Evolutionary conservation across 2,329 filamentous ascomycete species (phyloP).

Genomic region (Cordyceps farinosa): DNA sequence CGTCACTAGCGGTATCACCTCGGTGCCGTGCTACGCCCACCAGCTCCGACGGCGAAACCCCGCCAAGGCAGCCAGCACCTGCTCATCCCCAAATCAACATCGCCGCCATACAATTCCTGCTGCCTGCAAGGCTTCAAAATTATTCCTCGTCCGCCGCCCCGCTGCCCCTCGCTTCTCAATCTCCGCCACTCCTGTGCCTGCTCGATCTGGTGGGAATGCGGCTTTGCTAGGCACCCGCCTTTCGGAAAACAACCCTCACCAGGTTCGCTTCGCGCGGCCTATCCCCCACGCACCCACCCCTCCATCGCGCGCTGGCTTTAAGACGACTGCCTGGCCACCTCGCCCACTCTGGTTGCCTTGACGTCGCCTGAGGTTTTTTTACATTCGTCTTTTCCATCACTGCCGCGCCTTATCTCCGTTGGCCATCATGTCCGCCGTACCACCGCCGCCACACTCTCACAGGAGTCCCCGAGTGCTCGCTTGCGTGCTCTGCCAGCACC

Average conservation of each 20-base stretch:
- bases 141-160: neutral
- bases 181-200: slow-evolving; percentile 6
- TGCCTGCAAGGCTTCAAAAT: slow-evolving; percentile 17
- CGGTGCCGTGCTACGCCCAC: neutral
- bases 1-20: neutral
- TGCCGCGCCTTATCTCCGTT: neutral
- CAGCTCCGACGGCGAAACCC: slow-evolving; percentile 8
- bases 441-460: slow-evolving; percentile 21
- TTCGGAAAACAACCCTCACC: neutral
- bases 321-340: slow-evolving; percentile 4
- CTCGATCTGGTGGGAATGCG: slow-evolving; percentile 14
- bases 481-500: slow-evolving; percentile 56
- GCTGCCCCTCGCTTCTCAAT: slow-evolving; percentile 5
- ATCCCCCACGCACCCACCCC: slow-evolving; percentile 11
- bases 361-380: neutral
- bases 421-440: slow-evolving; percentile 8
- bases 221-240: slow-evolving; percentile 6
- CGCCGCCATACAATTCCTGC: neutral
- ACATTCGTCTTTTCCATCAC: neutral
- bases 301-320: slow-evolving; percentile 8
- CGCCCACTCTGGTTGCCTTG: neutral
- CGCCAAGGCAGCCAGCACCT: slow-evolving; percentile 6
- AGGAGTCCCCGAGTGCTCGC: slow-evolving; percentile 48
- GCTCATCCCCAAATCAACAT: neutral
- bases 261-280: neutral